phyloP scores from a whole-genome alignment of 129 eudicot species.

The Mikania micrantha region DNA sequence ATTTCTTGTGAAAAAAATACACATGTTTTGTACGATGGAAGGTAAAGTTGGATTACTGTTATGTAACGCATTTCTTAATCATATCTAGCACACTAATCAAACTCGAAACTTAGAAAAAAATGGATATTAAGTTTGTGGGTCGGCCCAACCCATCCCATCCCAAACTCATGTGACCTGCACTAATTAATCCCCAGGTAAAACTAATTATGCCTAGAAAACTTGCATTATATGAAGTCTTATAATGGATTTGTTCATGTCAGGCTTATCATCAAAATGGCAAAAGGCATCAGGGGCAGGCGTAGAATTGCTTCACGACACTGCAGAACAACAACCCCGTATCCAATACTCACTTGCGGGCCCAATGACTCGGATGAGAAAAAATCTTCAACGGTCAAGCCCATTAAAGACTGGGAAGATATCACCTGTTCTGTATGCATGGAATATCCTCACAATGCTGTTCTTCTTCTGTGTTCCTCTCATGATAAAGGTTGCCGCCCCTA shows the following conservation, averaged over 20 bases:
- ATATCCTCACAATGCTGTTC: slow-evolving; percentile 91
- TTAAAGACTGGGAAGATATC: slow-evolving; percentile 87
- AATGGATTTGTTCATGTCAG: slow-evolving; percentile 11
- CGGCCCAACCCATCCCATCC: not conserved
- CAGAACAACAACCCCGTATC: slow-evolving; percentile 63
- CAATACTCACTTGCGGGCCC: slow-evolving; percentile 25
- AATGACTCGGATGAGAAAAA: slow-evolving; percentile 24
- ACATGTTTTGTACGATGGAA: not conserved
- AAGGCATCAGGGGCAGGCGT: slow-evolving; percentile 75
- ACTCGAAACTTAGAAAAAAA: not conserved
- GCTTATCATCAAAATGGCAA: slow-evolving; percentile 50
- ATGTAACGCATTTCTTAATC: not conserved
- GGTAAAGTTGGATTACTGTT: not conserved
- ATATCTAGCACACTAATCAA: not conserved
- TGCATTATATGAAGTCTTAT: not conserved
- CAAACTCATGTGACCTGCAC: not conserved
- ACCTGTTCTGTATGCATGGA: slow-evolving; percentile 97
- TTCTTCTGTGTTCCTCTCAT: slow-evolving; percentile 82
- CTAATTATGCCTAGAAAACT: not conserved
- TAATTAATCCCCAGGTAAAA: not conserved
- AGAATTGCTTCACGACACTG: slow-evolving; percentile 57
- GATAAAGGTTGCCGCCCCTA: slow-evolving; percentile 95
- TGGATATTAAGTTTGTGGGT: not conserved
- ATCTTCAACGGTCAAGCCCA: slow-evolving; percentile 32
- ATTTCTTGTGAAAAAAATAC: not conserved